Evolutionary conservation across 78 protist genomes (phyloP).

Genomic region (Dictyostelium brefeldianum): DNA sequence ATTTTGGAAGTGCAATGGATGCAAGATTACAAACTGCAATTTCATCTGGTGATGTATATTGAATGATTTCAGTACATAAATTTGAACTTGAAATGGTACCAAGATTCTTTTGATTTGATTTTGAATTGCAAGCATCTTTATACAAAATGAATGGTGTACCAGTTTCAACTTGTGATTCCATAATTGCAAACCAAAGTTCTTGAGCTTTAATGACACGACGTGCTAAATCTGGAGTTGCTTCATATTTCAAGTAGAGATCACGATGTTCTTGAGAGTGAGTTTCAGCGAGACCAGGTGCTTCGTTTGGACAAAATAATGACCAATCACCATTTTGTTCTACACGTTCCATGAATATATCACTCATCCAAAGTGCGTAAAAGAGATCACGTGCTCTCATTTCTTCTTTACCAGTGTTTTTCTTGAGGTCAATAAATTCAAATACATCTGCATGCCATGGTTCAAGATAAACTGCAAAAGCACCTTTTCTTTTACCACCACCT

Average conservation of each 20-base stretch:
- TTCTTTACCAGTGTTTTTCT: slow-evolving; percentile 94
- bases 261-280: slow-evolving; percentile 94
- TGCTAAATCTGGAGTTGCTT: slow-evolving; percentile 88
- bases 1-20: slow-evolving; percentile 97
- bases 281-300: slow-evolving; percentile 95
- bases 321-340: slow-evolving; percentile 94
- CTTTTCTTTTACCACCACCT: slow-evolving; percentile 98
- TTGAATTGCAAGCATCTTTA: slow-evolving; percentile 98
- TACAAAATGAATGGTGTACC: slow-evolving; percentile 99
- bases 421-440: slow-evolving; percentile 92
- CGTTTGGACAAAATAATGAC: slow-evolving; percentile 97
- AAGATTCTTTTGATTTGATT: slow-evolving; percentile 97
- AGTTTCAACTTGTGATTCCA: slow-evolving; percentile 98
- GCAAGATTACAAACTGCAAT: slow-evolving; percentile 99
- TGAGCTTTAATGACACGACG: slow-evolving; percentile 92
- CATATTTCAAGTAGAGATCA: slow-evolving; percentile 93
- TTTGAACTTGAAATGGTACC: slow-evolving; percentile 98
- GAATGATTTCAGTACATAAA: slow-evolving; percentile 98
- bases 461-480: slow-evolving; percentile 99
- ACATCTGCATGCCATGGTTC: slow-evolving; percentile 99
- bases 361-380: slow-evolving; percentile 98
- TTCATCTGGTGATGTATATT: slow-evolving; percentile 97
- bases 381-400: slow-evolving; percentile 98
- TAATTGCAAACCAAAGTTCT: slow-evolving; percentile 97
- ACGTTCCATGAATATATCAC: slow-evolving; percentile 99